Base-by-base conservation (phyloP, 1,284 basidiomycete species). In the Hemileia vastatrix region DNA sequence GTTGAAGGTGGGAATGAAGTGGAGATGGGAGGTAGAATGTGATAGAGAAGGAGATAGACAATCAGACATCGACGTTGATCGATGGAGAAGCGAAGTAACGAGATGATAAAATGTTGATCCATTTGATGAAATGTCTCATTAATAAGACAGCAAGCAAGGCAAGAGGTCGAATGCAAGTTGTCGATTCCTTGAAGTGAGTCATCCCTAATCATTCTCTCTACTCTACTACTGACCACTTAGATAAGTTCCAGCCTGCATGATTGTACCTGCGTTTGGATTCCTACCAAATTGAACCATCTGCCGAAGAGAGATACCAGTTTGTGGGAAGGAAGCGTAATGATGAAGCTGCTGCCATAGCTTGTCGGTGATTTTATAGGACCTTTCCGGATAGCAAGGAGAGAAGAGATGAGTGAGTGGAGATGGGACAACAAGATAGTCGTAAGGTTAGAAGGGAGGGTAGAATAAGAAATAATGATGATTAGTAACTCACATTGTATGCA, bases 271-370 rank as follows among this genome's bases (percentile, higher is more conserved):
- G 23, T 15, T 5, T 27, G 31, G 32, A 19, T 4, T 64, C 70
- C 21, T 52, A 69, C 70, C 71, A 43, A 87, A 90, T 45, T 87
- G 80, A 56, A 90, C 86, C 86, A 91, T 90, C 78, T 92, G 89
- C 76, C 91, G 86, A n/a, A 92, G 79, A 0, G 88, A 90, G 15
- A 93, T 88, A 59, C 88, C 88, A 2, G 89, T 91, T 77, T 91
- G 90, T 0, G 90, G 90, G 77, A 95, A 96, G 1, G 87, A 88
- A 0, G 91, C 89, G 76, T 90, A 96, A 73, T 95, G 90, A 77
- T 88, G 86, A 64, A 96, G 90, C 78, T 84, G 87, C 79, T 92
- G 87, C 88, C 90, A 91, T 68, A 94, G n/a, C n/a, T n/a, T n/a
- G n/a, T n/a, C n/a, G n/a, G n/a, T n/a, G n/a, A n/a, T n/a, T n/a